Evolutionary conservation across 2,329 filamentous ascomycete species (phyloP).

Genomic region (Podosphaera xanthii): DNA sequence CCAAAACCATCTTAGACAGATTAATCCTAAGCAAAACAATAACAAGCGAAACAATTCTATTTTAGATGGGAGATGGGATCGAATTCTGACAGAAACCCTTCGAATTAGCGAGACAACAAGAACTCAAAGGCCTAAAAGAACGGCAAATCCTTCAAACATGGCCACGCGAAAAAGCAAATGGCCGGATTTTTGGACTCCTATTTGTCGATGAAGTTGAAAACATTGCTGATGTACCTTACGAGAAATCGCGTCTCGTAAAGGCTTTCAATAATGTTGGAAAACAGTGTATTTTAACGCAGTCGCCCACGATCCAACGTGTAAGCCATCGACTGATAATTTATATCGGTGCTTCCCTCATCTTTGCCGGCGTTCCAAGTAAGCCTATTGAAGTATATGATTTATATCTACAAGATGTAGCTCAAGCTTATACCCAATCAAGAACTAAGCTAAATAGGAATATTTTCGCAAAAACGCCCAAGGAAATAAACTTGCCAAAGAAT

Average conservation of each 20-base stretch:
- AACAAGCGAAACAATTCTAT: too few species aligned
- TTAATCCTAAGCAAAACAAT: too few species aligned
- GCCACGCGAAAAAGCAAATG: background rate
- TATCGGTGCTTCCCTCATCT: background rate
- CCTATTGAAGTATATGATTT: background rate
- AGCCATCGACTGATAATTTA: background rate
- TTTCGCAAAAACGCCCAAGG: too few species aligned
- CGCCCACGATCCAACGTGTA: background rate
- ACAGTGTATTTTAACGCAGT: background rate
- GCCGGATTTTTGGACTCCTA: background rate
- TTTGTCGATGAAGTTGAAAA: background rate
- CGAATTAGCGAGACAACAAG: background rate
- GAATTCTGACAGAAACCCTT: too few species aligned
- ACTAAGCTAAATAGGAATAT: too few species aligned
- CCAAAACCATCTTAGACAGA: too few species aligned
- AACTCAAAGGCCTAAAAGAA: too few species aligned
- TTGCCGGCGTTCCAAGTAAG: background rate
- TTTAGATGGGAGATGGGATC: too few species aligned
- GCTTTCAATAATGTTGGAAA: background rate
- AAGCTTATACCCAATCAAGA: background rate
- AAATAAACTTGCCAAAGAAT: too few species aligned
- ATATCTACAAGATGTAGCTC: background rate
- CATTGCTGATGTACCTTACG: background rate
- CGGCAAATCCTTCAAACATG: background rate
- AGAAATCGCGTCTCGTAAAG: background rate